Conservation (phyloP, 2,329 filamentous ascomycete species). For the Diaporthe eres region DNA sequence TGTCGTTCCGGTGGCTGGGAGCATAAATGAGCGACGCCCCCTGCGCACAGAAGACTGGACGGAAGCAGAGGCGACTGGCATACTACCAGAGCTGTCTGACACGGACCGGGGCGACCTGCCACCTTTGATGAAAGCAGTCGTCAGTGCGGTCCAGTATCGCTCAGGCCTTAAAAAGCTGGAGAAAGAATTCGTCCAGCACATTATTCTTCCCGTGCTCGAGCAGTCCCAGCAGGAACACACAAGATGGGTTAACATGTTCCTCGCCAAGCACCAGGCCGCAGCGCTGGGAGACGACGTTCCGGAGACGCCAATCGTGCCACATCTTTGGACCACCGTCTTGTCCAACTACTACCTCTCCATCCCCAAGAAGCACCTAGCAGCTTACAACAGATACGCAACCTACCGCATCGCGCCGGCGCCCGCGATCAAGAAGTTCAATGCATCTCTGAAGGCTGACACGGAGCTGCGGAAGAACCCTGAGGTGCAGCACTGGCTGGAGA, state of each 20-base stretch:
- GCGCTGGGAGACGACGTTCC: background rate
- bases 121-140: constrained; percentile 25
- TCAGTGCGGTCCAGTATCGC: background rate
- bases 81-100: constrained; percentile 18
- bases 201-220: constrained; percentile 22
- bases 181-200: constrained; percentile 10
- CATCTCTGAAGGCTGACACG: background rate
- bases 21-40: constrained; percentile 37
- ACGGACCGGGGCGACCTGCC: background rate
- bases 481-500: constrained; percentile 26
- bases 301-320: background rate
- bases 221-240: constrained; percentile 30
- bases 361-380: constrained; percentile 1
- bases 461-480: constrained; percentile 9
- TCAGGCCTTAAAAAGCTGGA: constrained; percentile 18
- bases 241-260: constrained; percentile 30
- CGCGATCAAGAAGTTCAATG: constrained; percentile 13
- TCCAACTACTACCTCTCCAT: constrained; percentile 1
- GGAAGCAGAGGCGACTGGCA: constrained; percentile 20
- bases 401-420: constrained; percentile 20
- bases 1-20: constrained; percentile 26
- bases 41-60: constrained; percentile 21
- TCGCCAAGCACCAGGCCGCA: constrained; percentile 24
- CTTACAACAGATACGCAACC: constrained; percentile 15
- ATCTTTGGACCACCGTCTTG: background rate